Conservation (phyloP, 1,284 basidiomycete species). For the Mycena citricolor region DNA sequence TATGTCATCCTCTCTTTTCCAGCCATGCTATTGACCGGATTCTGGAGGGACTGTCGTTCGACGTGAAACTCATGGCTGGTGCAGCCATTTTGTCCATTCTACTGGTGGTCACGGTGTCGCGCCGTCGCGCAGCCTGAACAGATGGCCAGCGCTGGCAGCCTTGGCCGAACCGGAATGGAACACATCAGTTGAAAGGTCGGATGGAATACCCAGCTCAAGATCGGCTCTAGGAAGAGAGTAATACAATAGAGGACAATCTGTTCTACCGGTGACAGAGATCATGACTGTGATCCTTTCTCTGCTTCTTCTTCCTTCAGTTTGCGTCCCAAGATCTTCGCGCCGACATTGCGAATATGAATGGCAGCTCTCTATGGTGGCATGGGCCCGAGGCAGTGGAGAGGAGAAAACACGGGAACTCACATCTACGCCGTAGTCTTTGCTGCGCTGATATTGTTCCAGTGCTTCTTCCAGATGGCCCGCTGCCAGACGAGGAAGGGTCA, state of each 20-base stretch:
- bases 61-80: constrained; percentile 15
- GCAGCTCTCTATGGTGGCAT: constrained; percentile 64
- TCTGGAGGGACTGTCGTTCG: constrained; percentile 14
- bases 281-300: constrained; percentile 38
- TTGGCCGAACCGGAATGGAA: not conserved
- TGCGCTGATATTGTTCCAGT: constrained; percentile 76
- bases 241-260: constrained; percentile 14
- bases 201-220: constrained; percentile 17
- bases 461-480: constrained; percentile 81
- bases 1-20: constrained; percentile 15
- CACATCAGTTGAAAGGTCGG: not conserved
- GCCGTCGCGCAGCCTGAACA: constrained; percentile 7
- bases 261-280: constrained; percentile 25
- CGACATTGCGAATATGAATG: constrained; percentile 85
- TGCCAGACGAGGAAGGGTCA: constrained; percentile 41
- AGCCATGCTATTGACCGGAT: constrained; percentile 13
- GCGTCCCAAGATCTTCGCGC: constrained; percentile 78
- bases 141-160: constrained; percentile 4
- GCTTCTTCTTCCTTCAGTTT: constrained; percentile 51
- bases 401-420: constrained; percentile 4
- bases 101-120: no score
- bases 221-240: constrained; percentile 1
- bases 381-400: no score
- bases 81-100: constrained; percentile 16
- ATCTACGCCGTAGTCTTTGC: constrained; percentile 78